A percentile compares a stretch with the other conserved stretches of the same genome.
phyloP scores from a whole-genome alignment of 148 eudicot species.

The Linanthus parryae region DNA sequence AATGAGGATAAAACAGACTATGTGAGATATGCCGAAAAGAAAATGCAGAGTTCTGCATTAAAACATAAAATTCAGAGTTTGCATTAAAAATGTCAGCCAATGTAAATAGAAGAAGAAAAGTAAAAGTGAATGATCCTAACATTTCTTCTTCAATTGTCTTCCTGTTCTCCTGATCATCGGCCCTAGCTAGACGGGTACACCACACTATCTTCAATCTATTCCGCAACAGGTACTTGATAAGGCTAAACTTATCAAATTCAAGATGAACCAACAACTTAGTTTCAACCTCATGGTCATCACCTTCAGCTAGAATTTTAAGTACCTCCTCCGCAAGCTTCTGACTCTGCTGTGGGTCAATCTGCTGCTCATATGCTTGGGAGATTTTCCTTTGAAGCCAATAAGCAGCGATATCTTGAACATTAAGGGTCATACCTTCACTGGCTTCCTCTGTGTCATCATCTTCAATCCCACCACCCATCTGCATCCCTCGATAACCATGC shows the following conservation, averaged over 20 bases:
- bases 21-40: too few relatives aligned
- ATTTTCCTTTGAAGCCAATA: conserved; percentile 64
- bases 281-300: conserved; percentile 52
- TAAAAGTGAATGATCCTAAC: too few relatives aligned
- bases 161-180: conserved; percentile 49
- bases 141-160: conserved; percentile 51
- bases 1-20: too few relatives aligned
- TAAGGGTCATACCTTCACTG: conserved; percentile 48
- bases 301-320: conserved; percentile 45
- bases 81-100: too few relatives aligned
- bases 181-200: conserved; percentile 57
- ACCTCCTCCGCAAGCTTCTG: conserved; percentile 56
- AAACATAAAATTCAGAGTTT: too few relatives aligned
- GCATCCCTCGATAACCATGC: conserved; percentile 38
- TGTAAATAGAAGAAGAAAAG: too few relatives aligned
- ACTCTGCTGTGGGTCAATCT: conserved; percentile 51
- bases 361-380: conserved; percentile 45
- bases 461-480: conserved; percentile 57
- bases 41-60: too few relatives aligned
- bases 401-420: conserved; percentile 56
- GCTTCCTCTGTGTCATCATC: too few relatives aligned
- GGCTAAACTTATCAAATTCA: conserved; percentile 42
- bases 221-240: conserved; percentile 44
- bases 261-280: conserved; percentile 40
- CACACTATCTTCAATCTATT: conserved; percentile 51